phyloP scores from a whole-genome alignment of 2,329 filamentous ascomycete species.

The Mycosphaerella sp. region DNA sequence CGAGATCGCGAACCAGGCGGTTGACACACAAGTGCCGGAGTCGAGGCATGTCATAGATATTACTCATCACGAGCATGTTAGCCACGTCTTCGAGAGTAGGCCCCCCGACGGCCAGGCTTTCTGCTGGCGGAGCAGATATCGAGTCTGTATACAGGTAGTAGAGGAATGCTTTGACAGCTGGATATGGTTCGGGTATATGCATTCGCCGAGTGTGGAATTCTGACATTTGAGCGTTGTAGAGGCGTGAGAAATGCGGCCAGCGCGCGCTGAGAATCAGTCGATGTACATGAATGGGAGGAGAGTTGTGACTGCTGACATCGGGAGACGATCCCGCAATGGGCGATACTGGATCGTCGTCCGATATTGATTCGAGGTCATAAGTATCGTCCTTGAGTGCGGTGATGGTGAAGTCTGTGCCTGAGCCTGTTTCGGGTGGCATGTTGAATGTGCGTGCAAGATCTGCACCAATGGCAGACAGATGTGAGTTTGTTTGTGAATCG shows the following conservation, averaged over 20 bases:
- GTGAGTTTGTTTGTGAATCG: conserved; percentile 47
- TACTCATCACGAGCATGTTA: conserved; percentile 92
- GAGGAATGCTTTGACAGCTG: conserved; percentile 86
- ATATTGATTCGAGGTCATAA: conserved; percentile 50
- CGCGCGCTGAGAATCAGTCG: conserved; percentile 88
- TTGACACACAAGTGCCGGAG: conserved; percentile 87
- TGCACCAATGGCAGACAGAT: conserved; percentile 62
- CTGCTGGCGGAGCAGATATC: conserved; percentile 47
- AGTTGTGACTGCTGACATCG: conserved; percentile 45
- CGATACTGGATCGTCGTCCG: conserved; percentile 47
- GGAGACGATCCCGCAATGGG: conserved; percentile 14
- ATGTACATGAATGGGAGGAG: conserved; percentile 85
- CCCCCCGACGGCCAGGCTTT: conserved; percentile 33
- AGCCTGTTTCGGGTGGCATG: conserved; percentile 72
- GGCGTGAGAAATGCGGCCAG: conserved; percentile 91
- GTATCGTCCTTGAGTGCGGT: conserved; percentile 73
- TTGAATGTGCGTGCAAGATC: conserved; percentile 87
- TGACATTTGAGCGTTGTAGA: conserved; percentile 91
- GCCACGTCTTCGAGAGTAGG: conserved; percentile 74
- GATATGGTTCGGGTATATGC: conserved; percentile 96
- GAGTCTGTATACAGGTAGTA: conserved; percentile 97
- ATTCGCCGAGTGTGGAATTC: conserved; percentile 96
- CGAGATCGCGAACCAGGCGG: conserved; percentile 79
- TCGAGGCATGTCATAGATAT: conserved; percentile 95
- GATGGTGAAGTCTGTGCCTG: conserved; percentile 83